These are phyloP conservation scores for Sporothrix brunneoviolacea DNA, from an alignment of 2,329 filamentous ascomycete species.

Conservation along the genomic window DNA sequence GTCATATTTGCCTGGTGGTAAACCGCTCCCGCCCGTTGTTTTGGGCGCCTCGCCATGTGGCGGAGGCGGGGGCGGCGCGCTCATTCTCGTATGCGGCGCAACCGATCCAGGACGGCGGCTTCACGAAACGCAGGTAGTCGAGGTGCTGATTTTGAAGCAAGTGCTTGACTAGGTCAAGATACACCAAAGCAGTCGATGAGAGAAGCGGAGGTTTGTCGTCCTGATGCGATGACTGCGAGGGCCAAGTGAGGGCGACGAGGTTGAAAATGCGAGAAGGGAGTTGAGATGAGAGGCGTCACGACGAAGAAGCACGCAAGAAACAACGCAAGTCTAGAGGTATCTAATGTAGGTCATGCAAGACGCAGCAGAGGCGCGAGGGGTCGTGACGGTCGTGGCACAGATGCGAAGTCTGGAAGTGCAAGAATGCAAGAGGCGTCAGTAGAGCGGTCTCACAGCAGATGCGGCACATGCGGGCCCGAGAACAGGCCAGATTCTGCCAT, in stretches of 20 bases:
- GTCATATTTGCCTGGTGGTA: slow-evolving; percentile 89
- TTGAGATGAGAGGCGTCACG: neutral
- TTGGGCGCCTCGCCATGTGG: slow-evolving; percentile 77
- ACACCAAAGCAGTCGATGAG: neutral
- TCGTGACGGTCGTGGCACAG: slow-evolving; percentile 13
- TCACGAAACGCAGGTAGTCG: neutral
- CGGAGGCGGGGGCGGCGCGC: slow-evolving; percentile 70
- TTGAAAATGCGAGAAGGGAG: neutral
- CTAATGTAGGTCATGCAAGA: slow-evolving; percentile 10
- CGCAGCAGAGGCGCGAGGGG: neutral
- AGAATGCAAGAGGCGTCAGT: slow-evolving; percentile 7
- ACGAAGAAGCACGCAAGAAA: neutral
- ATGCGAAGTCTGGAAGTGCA: slow-evolving; percentile 2
- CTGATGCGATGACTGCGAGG: neutral
- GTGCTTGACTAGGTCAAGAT: slow-evolving; percentile 10
- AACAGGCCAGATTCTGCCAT: neutral
- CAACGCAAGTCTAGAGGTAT: slow-evolving; percentile 10
- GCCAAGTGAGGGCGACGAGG: neutral
- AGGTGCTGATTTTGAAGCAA: neutral
- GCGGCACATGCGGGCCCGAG: slow-evolving; percentile 3
- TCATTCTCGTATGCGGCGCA: slow-evolving; percentile 31
- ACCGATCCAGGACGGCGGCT: slow-evolving; percentile 13
- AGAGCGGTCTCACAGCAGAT: slow-evolving; percentile 9
- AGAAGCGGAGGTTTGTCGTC: neutral
- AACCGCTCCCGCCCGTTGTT: slow-evolving; percentile 44